Percentiles rank a stretch among this genome's conserved stretches.
Conservation (phyloP, 2,329 filamentous ascomycete genomes). For the Xenoacremonium recifei region DNA sequence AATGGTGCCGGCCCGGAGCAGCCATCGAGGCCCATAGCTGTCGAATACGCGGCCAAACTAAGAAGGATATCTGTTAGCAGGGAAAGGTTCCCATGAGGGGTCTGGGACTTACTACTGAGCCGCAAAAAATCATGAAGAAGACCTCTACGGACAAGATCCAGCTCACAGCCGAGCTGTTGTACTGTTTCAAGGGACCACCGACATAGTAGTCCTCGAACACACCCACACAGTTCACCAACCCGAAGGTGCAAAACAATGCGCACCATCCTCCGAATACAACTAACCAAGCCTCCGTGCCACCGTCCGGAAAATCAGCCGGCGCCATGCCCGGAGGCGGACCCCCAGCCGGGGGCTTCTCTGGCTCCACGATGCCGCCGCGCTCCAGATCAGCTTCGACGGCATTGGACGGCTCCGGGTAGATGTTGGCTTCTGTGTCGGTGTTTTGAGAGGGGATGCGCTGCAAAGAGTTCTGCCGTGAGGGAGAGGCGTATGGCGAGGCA, state of each 20-base stretch:
- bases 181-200: slow-evolving; percentile 42
- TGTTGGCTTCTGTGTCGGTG: slow-evolving; percentile 13
- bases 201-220: slow-evolving; percentile 62
- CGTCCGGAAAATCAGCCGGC: slow-evolving; percentile 58
- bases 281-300: slow-evolving; percentile 56
- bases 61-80: background rate
- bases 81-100: slow-evolving; percentile 17
- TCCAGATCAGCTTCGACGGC: slow-evolving; percentile 28
- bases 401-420: slow-evolving; percentile 27
- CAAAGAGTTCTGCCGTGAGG: slow-evolving; percentile 2
- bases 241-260: slow-evolving; percentile 44
- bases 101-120: slow-evolving; percentile 38
- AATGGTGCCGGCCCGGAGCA: slow-evolving; percentile 53
- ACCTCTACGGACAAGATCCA: slow-evolving; percentile 60
- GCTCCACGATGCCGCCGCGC: slow-evolving; percentile 4
- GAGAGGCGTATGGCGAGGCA: slow-evolving; percentile 2
- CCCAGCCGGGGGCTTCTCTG: slow-evolving; percentile 12
- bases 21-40: slow-evolving; percentile 58
- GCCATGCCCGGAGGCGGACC: slow-evolving; percentile 33
- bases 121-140: slow-evolving; percentile 49
- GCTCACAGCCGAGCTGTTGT: slow-evolving; percentile 51
- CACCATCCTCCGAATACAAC: slow-evolving; percentile 50
- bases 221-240: slow-evolving; percentile 45
- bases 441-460: slow-evolving; percentile 10
- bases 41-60: slow-evolving; percentile 62